phyloP scores from a whole-genome alignment of 2,329 filamentous ascomycete genomes.

The Tolypocladium sp. region DNA sequence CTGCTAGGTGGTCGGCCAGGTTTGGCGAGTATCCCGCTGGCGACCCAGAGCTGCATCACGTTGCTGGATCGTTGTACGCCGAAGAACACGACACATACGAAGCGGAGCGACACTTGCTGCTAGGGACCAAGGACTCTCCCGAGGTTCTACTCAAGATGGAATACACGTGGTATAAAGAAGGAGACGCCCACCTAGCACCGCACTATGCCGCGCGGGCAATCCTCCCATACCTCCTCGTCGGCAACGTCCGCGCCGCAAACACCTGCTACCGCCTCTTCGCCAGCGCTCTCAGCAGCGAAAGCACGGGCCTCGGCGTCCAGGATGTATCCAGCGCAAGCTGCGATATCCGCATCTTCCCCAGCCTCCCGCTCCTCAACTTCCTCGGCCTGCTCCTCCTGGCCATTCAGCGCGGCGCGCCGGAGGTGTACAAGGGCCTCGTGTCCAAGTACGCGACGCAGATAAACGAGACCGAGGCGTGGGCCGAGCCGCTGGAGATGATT shows the following conservation, averaged over 20 bases:
- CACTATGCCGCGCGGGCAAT: conserved; percentile 80
- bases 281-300: conserved; percentile 28
- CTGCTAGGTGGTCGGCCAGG: conserved; percentile 64
- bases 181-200: conserved; percentile 79
- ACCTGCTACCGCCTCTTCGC: conserved; percentile 63
- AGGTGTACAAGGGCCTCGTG: conserved; percentile 73
- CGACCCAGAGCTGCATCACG: conserved; percentile 91
- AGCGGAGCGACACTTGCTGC: conserved; percentile 78
- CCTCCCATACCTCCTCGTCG: conserved; percentile 82
- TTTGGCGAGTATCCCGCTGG: conserved; percentile 82
- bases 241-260: conserved; percentile 84
- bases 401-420: conserved; percentile 67
- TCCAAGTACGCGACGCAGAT: conserved; percentile 74
- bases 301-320: conserved; percentile 58
- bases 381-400: conserved; percentile 75
- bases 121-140: conserved; percentile 84
- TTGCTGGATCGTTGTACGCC: conserved; percentile 79
- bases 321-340: conserved; percentile 66
- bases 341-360: conserved; percentile 77
- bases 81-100: conserved; percentile 90
- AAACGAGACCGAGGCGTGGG: conserved; percentile 69
- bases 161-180: conserved; percentile 87
- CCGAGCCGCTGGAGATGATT: conserved; percentile 73
- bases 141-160: conserved; percentile 74
- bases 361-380: conserved; percentile 91